Percentiles rank a stretch among this genome's conserved stretches.
These are phyloP conservation scores for Cyclocybe cylindracea DNA, from an alignment of 768 basidiomycete genomes.

Conservation along the genomic window DNA sequence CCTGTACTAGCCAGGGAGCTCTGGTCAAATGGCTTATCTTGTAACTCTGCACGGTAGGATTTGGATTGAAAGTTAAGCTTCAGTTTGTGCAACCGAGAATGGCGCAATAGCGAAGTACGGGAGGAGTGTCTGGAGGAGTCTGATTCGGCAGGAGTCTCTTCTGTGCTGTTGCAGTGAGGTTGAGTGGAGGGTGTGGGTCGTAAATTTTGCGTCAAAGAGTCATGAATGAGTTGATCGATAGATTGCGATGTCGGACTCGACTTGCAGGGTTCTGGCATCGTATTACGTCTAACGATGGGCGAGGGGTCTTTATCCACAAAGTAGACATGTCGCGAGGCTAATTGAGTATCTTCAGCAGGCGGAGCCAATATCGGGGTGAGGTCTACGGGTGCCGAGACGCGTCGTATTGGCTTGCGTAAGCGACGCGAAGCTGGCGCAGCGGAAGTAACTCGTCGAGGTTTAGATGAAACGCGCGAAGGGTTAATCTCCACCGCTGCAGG, in stretches of 20 bases:
- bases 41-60: constrained; percentile 7
- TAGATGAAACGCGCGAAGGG: constrained; percentile 11
- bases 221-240: constrained; percentile 4
- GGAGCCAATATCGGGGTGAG: constrained; percentile 22
- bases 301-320: constrained; percentile 26
- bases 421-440: not conserved
- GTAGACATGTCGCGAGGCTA: constrained; percentile 27
- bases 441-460: constrained; percentile 11
- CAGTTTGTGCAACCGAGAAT: constrained; percentile 24
- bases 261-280: constrained; percentile 16
- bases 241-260: not conserved
- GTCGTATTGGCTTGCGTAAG: constrained; percentile 15
- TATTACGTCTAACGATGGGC: constrained; percentile 20
- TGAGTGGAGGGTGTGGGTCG: constrained; percentile 13
- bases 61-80: constrained; percentile 21
- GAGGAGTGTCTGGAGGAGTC: constrained; percentile 25
- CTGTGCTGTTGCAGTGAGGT: constrained; percentile 5
- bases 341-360: constrained; percentile 10
- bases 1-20: constrained; percentile 21
- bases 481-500: constrained; percentile 15
- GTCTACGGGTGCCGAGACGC: constrained; percentile 21
- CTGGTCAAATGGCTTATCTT: constrained; percentile 19
- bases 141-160: constrained; percentile 17
- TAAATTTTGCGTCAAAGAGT: constrained; percentile 7
- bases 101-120: constrained; percentile 19